Conservation (phyloP, 176 grass and related monocot species). For the Oryza meridionalis region DNA sequence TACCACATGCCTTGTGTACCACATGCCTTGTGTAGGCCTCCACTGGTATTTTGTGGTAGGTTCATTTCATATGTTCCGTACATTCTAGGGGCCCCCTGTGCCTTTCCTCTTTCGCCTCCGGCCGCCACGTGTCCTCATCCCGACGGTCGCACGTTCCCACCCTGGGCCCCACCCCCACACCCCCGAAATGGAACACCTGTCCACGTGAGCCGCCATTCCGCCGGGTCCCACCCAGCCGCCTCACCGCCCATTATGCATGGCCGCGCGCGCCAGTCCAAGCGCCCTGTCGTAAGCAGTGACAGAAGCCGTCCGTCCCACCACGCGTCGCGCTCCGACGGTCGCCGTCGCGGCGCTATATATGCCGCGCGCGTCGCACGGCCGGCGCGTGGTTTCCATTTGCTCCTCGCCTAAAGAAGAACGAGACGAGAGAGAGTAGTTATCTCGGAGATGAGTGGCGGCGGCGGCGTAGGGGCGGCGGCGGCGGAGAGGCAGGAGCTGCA, state of each 20-base stretch:
- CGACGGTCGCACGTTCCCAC: background rate
- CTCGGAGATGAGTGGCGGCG: slow-evolving; percentile 39
- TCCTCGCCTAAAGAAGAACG: background rate
- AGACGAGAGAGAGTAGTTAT: too few species aligned
- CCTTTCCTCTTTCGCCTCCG: background rate
- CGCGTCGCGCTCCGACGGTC: slow-evolving; percentile 3
- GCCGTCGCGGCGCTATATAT: slow-evolving; percentile 40
- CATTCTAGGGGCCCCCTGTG: background rate
- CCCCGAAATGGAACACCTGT: slow-evolving; percentile 49
- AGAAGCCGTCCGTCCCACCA: slow-evolving; percentile 28
- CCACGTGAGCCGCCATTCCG: slow-evolving; percentile 31
- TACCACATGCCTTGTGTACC: too few species aligned
- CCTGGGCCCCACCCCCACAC: background rate
- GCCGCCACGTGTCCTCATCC: background rate
- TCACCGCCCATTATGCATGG: slow-evolving; percentile 18
- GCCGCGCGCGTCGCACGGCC: background rate
- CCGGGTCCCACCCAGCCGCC: slow-evolving; percentile 4
- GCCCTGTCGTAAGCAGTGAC: slow-evolving; percentile 54
- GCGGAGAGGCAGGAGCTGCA: slow-evolving; percentile 45
- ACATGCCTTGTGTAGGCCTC: too few species aligned
- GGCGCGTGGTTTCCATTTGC: slow-evolving; percentile 44
- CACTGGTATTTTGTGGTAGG: too few species aligned
- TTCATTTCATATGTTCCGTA: background rate
- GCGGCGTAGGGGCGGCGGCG: slow-evolving; percentile 2
- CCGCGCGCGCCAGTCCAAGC: slow-evolving; percentile 30